These are phyloP conservation scores for Metarhizium robertsii DNA, from an alignment of 2,329 filamentous ascomycete species.

Conservation along the genomic window DNA sequence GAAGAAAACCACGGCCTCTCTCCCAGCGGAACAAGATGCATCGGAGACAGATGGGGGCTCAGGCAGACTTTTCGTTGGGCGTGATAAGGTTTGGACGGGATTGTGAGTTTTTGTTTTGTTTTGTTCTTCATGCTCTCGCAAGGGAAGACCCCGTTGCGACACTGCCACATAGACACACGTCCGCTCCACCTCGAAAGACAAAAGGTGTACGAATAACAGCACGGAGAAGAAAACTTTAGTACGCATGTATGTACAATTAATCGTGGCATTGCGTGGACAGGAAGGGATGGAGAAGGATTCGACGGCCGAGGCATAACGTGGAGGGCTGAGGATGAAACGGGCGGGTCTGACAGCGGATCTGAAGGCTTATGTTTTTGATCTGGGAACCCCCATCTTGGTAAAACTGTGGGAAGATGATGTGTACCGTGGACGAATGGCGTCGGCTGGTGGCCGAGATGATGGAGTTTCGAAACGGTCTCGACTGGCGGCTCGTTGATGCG, in stretches of 20 bases:
- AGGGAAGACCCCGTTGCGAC: not conserved
- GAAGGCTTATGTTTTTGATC: not conserved
- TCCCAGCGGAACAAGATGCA: not conserved
- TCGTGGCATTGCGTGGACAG: no score
- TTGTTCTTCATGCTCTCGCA: not conserved
- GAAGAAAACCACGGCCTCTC: not conserved
- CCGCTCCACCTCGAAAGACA: not conserved
- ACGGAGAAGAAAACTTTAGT: no score
- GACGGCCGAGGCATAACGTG: no score
- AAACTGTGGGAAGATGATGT: not conserved
- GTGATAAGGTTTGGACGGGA: not conserved
- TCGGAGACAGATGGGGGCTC: not conserved
- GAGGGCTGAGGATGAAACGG: not conserved
- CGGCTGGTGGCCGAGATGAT: not conserved
- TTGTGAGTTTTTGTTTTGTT: not conserved
- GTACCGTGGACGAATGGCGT: not conserved
- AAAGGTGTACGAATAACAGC: not conserved
- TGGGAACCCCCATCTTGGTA: not conserved
- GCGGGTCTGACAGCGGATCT: not conserved
- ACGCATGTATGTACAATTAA: no score
- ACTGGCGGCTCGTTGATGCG: not conserved
- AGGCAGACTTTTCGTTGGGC: not conserved
- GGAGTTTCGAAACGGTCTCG: not conserved
- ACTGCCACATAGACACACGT: not conserved
- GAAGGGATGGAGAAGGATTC: no score